Evolutionary conservation across 139 green algal species (phyloP).

Genomic region (Ettlia oleoabundans): DNA sequence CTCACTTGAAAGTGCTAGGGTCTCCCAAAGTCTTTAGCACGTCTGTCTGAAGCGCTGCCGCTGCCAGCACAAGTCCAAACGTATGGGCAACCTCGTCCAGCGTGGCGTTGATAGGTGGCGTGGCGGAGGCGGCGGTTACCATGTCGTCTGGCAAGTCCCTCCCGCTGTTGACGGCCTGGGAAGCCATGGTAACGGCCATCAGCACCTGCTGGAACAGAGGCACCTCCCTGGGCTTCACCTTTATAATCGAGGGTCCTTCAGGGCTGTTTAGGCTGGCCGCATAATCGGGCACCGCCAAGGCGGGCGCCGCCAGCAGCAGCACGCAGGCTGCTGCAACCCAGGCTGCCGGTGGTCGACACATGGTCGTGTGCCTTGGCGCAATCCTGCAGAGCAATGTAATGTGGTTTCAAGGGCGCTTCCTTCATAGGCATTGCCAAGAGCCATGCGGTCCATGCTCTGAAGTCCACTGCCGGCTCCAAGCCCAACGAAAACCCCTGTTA

Average conservation of each 20-base stretch:
- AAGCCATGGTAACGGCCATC: neutral
- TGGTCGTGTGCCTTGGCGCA: no score
- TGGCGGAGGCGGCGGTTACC: neutral
- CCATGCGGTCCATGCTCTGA: no score
- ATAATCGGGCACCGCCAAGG: neutral
- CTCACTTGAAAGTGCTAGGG: neutral
- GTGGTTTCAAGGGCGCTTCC: no score
- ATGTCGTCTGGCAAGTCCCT: neutral
- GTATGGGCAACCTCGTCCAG: neutral
- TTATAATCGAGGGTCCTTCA: neutral
- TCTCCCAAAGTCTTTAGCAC: neutral
- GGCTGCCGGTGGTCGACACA: neutral
- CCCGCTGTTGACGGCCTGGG: no score
- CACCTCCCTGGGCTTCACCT: neutral
- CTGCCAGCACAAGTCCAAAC: neutral
- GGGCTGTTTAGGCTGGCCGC: neutral
- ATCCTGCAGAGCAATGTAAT: no score
- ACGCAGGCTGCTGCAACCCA: neutral
- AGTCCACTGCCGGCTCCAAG: no score
- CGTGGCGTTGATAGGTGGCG: neutral
- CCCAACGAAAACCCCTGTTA: no score
- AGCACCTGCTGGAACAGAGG: neutral
- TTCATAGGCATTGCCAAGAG: no score
- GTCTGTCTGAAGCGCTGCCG: neutral
- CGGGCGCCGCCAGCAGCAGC: neutral